phyloP scores from a whole-genome alignment of 2,329 filamentous ascomycete genomes.

The Xylariomycetidae sp. region DNA sequence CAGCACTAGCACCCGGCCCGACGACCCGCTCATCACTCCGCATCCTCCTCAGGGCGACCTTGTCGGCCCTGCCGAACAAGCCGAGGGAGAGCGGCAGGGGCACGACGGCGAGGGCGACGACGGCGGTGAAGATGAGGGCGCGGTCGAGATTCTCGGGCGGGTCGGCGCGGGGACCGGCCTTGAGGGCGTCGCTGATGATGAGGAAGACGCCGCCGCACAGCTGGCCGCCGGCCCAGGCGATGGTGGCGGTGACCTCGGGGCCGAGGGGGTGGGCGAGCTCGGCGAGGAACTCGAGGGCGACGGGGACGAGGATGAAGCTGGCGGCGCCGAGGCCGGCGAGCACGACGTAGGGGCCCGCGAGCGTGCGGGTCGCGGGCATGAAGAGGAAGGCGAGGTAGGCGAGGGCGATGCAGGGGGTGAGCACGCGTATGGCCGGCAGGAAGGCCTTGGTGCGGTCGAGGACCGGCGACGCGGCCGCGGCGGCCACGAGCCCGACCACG shows the following conservation, averaged over 20 bases:
- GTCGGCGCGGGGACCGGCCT: constrained; percentile 42
- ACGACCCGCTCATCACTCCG: constrained; percentile 34
- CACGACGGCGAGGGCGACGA: constrained; percentile 59
- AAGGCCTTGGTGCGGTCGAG: constrained; percentile 83
- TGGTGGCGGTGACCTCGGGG: constrained; percentile 77
- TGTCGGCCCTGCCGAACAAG: constrained; percentile 57
- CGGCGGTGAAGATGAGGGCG: constrained; percentile 74
- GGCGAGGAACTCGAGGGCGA: constrained; percentile 80
- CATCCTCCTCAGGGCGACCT: constrained; percentile 47
- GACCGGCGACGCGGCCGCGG: constrained; percentile 74
- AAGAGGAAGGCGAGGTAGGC: constrained; percentile 76
- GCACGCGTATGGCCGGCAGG: constrained; percentile 64
- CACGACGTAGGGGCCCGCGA: constrained; percentile 70
- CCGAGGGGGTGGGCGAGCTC: constrained; percentile 84
- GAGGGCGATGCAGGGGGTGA: constrained; percentile 70
- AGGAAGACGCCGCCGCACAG: constrained; percentile 82
- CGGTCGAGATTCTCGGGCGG: constrained; percentile 70
- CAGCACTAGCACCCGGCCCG: constrained; percentile 1
- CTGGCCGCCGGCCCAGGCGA: constrained; percentile 85
- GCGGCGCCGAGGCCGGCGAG: constrained; percentile 73
- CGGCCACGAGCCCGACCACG: constrained; percentile 73
- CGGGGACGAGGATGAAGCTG: constrained; percentile 74
- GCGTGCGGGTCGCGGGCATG: constrained; percentile 55
- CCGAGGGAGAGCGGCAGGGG: constrained; percentile 68
- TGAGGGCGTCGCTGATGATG: constrained; percentile 72